Percentiles rank a stretch among this genome's conserved stretches.
phyloP scores from a whole-genome alignment of 345 rosid species.

The Bruguiera parviflora region DNA sequence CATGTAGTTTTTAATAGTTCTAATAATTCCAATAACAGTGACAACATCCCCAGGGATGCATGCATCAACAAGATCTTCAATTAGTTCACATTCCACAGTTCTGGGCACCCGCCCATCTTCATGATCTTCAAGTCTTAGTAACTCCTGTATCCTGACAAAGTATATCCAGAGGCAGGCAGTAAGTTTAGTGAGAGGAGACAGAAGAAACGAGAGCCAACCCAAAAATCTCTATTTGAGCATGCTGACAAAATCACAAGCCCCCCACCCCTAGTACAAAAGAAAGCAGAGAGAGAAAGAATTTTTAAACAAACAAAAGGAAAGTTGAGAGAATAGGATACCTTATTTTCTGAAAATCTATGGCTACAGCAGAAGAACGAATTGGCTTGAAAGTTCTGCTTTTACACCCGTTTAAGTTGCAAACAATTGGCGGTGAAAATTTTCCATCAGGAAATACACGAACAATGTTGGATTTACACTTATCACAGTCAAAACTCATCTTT shows the following conservation, averaged over 20 bases:
- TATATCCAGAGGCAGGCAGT: slow-evolving; percentile 2
- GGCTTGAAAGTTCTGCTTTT: slow-evolving; percentile 75
- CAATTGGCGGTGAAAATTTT: slow-evolving; percentile 75
- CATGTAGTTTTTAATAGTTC: slow-evolving; percentile 79
- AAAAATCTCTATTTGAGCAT: background rate
- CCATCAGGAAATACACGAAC: slow-evolving; percentile 74
- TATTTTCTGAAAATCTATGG: slow-evolving; percentile 90
- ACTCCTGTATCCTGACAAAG: slow-evolving; percentile 68
- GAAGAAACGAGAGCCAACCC: background rate
- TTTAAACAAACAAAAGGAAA: background rate
- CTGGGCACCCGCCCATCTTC: slow-evolving; percentile 99
- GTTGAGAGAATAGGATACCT: slow-evolving; percentile 37
- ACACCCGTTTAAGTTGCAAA: slow-evolving; percentile 74
- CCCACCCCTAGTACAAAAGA: background rate
- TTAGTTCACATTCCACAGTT: slow-evolving; percentile 93
- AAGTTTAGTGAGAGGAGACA: background rate
- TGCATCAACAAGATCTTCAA: slow-evolving; percentile 79
- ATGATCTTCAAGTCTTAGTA: slow-evolving; percentile 70
- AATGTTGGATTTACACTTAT: slow-evolving; percentile 64
- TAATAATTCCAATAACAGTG: slow-evolving; percentile 89
- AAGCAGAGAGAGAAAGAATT: background rate
- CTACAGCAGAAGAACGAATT: slow-evolving; percentile 66
- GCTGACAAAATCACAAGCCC: background rate
- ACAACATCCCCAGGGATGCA: slow-evolving; percentile 99
- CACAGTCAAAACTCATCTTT: slow-evolving; percentile 71